These are phyloP conservation scores for Amborella trichopoda DNA, from an alignment of 164 flowering plant species.

Conservation along the genomic window DNA sequence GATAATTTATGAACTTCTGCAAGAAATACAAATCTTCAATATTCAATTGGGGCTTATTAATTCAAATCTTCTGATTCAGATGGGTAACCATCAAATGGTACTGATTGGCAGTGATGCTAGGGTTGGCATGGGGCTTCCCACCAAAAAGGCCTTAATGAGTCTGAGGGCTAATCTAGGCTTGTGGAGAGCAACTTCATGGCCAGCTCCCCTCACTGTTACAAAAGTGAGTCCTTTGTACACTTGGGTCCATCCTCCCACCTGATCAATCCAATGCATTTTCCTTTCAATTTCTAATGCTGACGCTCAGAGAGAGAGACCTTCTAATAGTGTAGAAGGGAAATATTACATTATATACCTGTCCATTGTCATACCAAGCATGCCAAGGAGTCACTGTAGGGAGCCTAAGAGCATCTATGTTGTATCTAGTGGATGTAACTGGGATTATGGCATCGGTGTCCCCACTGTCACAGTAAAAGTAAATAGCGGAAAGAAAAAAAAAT, in stretches of 20 bases:
- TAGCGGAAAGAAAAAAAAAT: too few species aligned
- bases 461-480: too few species aligned
- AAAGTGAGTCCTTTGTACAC: conserved; percentile 67
- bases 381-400: conserved; percentile 71
- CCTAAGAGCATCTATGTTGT: conserved; percentile 73
- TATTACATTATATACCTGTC: conserved; percentile 63
- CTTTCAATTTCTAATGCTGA: too few species aligned
- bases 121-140: conserved; percentile 52
- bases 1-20: too few species aligned
- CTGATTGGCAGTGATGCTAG: conserved; percentile 14
- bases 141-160: conserved; percentile 48
- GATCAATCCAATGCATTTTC: too few species aligned
- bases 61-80: too few species aligned
- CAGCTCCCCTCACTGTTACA: conserved; percentile 86
- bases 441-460: conserved; percentile 93
- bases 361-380: conserved; percentile 91
- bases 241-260: conserved; percentile 97
- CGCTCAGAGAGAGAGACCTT: too few species aligned
- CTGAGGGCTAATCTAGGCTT: conserved; percentile 63
- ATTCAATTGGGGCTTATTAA: too few species aligned
- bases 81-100: too few species aligned
- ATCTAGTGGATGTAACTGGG: conserved; percentile 85
- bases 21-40: too few species aligned
- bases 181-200: conserved; percentile 83
- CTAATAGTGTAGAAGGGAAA: too few species aligned